Evolutionary conservation across 2,329 filamentous ascomycete species (phyloP).

Genomic region (Stemphylium lycopersici): DNA sequence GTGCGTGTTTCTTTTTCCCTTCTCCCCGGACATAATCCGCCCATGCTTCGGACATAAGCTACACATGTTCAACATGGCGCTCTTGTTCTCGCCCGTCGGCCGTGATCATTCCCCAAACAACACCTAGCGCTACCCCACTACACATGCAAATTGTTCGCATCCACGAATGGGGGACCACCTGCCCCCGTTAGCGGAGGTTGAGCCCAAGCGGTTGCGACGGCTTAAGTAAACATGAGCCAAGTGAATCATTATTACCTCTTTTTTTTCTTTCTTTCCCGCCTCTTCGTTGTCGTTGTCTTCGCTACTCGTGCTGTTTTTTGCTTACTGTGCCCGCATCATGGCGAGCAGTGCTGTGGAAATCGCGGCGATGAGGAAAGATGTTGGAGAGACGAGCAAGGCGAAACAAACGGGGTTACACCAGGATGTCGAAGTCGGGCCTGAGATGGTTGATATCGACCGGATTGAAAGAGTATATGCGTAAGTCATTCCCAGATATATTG

Average conservation of each 20-base stretch:
- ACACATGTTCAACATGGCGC: background rate
- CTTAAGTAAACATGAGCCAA: slow-evolving; percentile 16
- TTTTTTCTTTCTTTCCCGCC: slow-evolving; percentile 2
- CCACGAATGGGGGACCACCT: slow-evolving; percentile 17
- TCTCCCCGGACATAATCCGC: background rate
- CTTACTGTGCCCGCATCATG: slow-evolving; percentile 20
- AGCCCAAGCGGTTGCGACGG: slow-evolving; percentile 23
- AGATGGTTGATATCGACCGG: slow-evolving; percentile 43
- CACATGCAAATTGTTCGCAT: slow-evolving; percentile 17
- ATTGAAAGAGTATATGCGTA: slow-evolving; percentile 49
- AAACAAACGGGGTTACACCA: slow-evolving; percentile 37
- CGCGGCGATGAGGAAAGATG: slow-evolving; percentile 26
- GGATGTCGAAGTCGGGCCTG: slow-evolving; percentile 43
- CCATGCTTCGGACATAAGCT: slow-evolving; percentile 1
- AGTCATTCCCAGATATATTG: slow-evolving; percentile 8
- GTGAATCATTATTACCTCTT: background rate
- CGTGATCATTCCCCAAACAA: slow-evolving; percentile 18
- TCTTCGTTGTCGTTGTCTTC: slow-evolving; percentile 15
- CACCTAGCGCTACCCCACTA: slow-evolving; percentile 33
- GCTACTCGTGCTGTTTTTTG: background rate
- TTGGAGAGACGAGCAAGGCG: slow-evolving; percentile 15
- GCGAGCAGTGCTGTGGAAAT: slow-evolving; percentile 24
- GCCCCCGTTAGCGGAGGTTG: background rate
- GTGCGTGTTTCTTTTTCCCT: background rate
- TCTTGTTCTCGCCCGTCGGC: slow-evolving; percentile 7